Percentiles rank a stretch among this genome's conserved stretches.
These are phyloP conservation scores for Trypanosoma boissoni DNA, from an alignment of 208 protist genomes.

Conservation along the genomic window DNA sequence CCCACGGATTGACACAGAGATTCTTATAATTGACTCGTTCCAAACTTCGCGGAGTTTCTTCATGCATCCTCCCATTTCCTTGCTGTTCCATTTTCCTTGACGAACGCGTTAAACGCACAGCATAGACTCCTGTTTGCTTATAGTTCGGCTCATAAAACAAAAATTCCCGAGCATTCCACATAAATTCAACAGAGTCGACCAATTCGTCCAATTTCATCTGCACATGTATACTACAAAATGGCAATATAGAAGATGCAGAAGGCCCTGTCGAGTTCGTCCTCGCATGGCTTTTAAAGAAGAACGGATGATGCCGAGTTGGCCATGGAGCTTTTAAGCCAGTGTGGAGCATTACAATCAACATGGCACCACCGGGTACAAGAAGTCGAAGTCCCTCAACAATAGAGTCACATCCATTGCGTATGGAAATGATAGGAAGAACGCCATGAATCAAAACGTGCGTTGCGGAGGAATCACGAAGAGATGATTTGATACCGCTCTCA, in stretches of 20 bases:
- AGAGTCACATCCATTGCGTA: constrained; percentile 3
- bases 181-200: constrained; percentile 13
- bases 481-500: constrained; percentile 3
- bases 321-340: background rate
- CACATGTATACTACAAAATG: constrained; percentile 4
- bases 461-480: constrained; percentile 7
- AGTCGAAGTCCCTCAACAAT: constrained; percentile 16
- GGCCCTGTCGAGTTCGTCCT: background rate
- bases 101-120: constrained; percentile 19
- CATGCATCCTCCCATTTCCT: background rate
- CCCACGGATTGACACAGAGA: constrained; percentile 4
- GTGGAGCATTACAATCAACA: constrained; percentile 10
- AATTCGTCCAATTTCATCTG: constrained; percentile 2
- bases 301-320: constrained; percentile 18
- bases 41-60: background rate
- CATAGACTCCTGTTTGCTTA: constrained; percentile 9
- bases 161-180: constrained; percentile 11
- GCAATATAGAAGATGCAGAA: background rate
- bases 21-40: constrained; percentile 8
- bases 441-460: constrained; percentile 18
- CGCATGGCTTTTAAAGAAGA: constrained; percentile 20
- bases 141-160: constrained; percentile 11
- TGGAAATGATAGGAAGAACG: background rate
- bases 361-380: background rate
- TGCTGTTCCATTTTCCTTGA: background rate